A percentile compares a stretch with the other conserved stretches of the same genome.
Conservation (phyloP, 2,329 filamentous ascomycete genomes). For the Exophiala viscosa region DNA sequence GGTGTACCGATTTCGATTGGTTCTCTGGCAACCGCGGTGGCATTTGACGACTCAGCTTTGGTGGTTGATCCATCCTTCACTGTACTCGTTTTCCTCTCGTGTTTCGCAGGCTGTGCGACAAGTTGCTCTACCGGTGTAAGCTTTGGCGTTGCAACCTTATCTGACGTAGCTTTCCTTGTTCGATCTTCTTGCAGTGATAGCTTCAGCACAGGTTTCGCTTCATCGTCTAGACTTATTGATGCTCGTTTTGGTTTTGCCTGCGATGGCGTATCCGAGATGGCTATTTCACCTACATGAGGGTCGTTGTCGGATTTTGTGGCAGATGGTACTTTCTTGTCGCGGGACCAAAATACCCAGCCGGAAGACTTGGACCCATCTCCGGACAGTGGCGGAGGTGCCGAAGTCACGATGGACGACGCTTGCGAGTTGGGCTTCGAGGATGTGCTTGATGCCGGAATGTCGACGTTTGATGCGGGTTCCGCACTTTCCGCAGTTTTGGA, state of each 20-base stretch:
- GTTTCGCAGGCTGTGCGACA: constrained; percentile 20
- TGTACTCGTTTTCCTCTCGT: constrained; percentile 32
- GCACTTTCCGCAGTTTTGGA: background rate
- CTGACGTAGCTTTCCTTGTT: constrained; percentile 11
- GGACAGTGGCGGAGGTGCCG: constrained; percentile 23
- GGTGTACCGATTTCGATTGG: constrained; percentile 25
- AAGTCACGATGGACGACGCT: constrained; percentile 22
- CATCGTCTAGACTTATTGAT: constrained; percentile 27
- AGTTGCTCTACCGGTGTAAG: background rate
- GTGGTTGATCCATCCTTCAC: constrained; percentile 23
- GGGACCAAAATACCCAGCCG: constrained; percentile 32
- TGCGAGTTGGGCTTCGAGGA: constrained; percentile 22
- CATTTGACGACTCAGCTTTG: constrained; percentile 22
- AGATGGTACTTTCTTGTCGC: constrained; percentile 20
- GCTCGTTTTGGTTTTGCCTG: constrained; percentile 30
- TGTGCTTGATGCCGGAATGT: constrained; percentile 18
- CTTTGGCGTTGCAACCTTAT: constrained; percentile 9
- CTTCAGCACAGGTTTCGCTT: constrained; percentile 8
- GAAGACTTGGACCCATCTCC: constrained; percentile 23
- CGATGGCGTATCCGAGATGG: constrained; percentile 27
- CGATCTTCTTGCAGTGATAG: constrained; percentile 1
- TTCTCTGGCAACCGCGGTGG: constrained; percentile 27
- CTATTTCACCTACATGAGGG: constrained; percentile 26
- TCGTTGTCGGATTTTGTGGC: constrained; percentile 19
- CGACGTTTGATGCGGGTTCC: constrained; percentile 14